phyloP scores from a whole-genome alignment of 73 alveolate species.

The Paramecium pentaurelia region DNA sequence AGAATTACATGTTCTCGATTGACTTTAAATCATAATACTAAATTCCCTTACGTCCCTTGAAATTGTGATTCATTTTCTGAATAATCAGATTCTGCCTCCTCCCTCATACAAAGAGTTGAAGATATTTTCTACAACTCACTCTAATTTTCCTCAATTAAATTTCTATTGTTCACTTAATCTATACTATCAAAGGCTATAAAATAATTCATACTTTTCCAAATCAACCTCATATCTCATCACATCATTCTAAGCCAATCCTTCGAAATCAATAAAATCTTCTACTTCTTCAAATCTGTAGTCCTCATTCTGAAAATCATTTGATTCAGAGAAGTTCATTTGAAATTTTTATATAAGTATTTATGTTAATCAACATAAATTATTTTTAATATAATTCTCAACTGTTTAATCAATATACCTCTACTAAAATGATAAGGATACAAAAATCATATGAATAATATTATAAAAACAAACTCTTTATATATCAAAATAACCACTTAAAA shows the following conservation, averaged over 20 bases:
- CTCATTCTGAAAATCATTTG: neutral
- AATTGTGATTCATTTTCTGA: neutral
- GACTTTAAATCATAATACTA: neutral
- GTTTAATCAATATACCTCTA: neutral
- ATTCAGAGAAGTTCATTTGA: neutral
- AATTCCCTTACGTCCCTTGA: neutral
- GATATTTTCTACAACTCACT: neutral
- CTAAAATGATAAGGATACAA: no score
- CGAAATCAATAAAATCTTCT: neutral
- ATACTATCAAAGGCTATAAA: neutral
- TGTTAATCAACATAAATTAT: neutral
- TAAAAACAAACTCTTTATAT: no score
- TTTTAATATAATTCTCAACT: neutral
- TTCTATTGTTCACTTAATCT: neutral
- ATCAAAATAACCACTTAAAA: neutral
- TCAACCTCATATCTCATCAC: neutral
- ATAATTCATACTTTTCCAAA: neutral
- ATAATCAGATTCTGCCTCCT: neutral
- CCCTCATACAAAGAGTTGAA: neutral
- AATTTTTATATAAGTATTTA: neutral
- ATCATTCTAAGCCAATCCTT: neutral
- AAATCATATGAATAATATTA: no score
- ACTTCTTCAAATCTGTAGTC: neutral
- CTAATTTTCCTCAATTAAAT: neutral
- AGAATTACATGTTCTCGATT: neutral